Base-by-base conservation (phyloP, 805 yeast species). In the Pichia exigua region DNA sequence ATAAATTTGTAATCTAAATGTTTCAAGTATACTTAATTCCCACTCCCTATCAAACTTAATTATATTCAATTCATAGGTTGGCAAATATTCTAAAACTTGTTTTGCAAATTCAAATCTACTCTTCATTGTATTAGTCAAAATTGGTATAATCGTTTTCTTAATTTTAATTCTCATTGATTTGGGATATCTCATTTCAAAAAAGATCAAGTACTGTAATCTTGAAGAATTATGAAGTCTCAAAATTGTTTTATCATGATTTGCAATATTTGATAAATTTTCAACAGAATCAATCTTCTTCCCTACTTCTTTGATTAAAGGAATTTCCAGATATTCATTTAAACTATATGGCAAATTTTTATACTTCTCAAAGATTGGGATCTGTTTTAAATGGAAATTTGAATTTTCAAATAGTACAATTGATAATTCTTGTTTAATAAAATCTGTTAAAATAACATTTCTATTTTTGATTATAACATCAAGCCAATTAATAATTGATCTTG, bases 111-210 rank as follows among this genome's bases (percentile, higher is more conserved):
- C 54, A 0, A 69, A 65, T 58, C 85, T 83, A 54, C 67, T 72
- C 0, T 63, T 60, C 3, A 73, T 55, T 44, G 81, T 79, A 0
- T 82, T 72, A 1, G 86, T 71, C 27, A 85, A 63, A 0, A 81
- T 72, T 0, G 89, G 82, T 11, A 83, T 68, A 3, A 85, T 56
- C 1, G 80, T 61, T 27, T 73, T 68, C 46, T 77, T 75, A 18
- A 86, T 50, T 9, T 63, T 62, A 44, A 70, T 73, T 61, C 94
- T 73, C 9, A 76, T 59, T 4, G 59, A 57, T 52, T 82, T 81
- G 68, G 81, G 72, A 35, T 76, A 75, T 56, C 94, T 71, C 40
- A 78, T 72, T 54, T 85, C 87, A 52, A 83, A 77, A 53, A 72
- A 74, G 39, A 84, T 65, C 22, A 86, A 59, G 57, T 70, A 73